Percentiles rank a stretch among this genome's conserved stretches.
These are phyloP conservation scores for Blastocystis sp. DNA, from an alignment of 352 stramenopile species.

Conservation along the genomic window DNA sequence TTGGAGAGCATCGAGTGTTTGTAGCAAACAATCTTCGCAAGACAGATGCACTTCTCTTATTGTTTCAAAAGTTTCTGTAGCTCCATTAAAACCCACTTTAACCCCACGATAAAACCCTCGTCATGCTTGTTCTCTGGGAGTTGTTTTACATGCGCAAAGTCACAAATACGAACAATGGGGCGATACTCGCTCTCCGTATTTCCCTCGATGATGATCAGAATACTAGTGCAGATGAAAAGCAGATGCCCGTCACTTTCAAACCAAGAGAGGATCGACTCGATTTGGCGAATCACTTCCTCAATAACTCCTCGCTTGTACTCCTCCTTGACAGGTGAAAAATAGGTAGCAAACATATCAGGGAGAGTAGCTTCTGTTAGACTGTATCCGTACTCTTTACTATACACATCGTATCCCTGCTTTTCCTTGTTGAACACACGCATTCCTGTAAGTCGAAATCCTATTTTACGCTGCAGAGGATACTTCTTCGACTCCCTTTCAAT, in stretches of 20 bases:
- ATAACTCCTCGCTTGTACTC: not conserved
- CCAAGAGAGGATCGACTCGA: not conserved
- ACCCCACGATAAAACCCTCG: slow-evolving; percentile 40
- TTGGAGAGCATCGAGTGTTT: not conserved
- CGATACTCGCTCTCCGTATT: not conserved
- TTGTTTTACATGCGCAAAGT: slow-evolving; percentile 41
- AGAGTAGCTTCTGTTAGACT: slow-evolving; percentile 18
- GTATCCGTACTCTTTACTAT: slow-evolving; percentile 58
- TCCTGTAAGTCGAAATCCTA: slow-evolving; percentile 55
- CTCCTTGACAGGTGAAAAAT: not conserved
- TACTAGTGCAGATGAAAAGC: slow-evolving; percentile 43
- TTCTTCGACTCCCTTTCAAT: slow-evolving; percentile 59
- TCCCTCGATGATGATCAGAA: slow-evolving; percentile 56
- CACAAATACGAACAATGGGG: not conserved
- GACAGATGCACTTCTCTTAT: not conserved
- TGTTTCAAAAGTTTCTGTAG: not conserved
- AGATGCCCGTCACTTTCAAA: not conserved
- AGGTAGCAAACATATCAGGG: slow-evolving; percentile 16
- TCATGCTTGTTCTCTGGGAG: not conserved
- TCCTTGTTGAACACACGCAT: slow-evolving; percentile 52
- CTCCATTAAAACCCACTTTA: not conserved
- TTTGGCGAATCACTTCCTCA: slow-evolving; percentile 9
- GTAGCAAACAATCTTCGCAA: not conserved
- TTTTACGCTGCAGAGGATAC: slow-evolving; percentile 49
- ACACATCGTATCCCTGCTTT: slow-evolving; percentile 21